Percentiles rank a stretch among this genome's conserved stretches.
Evolutionary conservation across 108 stramenopile genomes (phyloP).

Genomic region (Bacterosira constricta): DNA sequence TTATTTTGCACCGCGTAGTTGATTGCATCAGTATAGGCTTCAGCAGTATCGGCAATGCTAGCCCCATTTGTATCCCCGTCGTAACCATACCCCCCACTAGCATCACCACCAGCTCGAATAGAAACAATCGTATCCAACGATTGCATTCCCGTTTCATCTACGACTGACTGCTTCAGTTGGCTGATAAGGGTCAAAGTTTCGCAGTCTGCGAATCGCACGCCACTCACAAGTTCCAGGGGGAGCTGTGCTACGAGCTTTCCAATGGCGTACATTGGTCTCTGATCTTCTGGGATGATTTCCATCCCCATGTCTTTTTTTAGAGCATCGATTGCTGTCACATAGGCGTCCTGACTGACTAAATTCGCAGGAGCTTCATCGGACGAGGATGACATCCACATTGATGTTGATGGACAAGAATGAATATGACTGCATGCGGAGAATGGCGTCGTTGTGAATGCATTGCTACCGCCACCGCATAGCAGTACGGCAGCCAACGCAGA

Average conservation of each 20-base stretch:
- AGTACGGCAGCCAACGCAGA: not conserved
- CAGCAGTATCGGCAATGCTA: slow-evolving; percentile 24
- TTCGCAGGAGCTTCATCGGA: slow-evolving; percentile 6
- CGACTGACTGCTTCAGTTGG: slow-evolving; percentile 22
- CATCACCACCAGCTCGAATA: slow-evolving; percentile 32
- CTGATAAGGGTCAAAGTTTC: slow-evolving; percentile 39
- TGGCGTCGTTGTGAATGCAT: slow-evolving; percentile 8
- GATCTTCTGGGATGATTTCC: slow-evolving; percentile 24
- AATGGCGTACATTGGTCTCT: slow-evolving; percentile 43
- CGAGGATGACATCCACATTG: slow-evolving; percentile 8
- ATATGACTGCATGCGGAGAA: slow-evolving; percentile 1
- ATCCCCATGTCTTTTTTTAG: slow-evolving; percentile 44
- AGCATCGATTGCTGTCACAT: slow-evolving; percentile 23
- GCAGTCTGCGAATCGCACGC: slow-evolving; percentile 38
- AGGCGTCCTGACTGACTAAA: slow-evolving; percentile 21
- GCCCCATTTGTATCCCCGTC: slow-evolving; percentile 20
- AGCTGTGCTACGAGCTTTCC: slow-evolving; percentile 40
- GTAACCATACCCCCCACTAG: slow-evolving; percentile 21
- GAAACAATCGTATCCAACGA: slow-evolving; percentile 50
- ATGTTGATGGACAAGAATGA: not conserved
- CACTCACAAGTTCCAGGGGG: slow-evolving; percentile 33
- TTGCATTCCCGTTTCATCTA: slow-evolving; percentile 36
- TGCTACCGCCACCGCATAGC: not conserved
- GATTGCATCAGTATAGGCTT: slow-evolving; percentile 37
- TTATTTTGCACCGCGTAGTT: slow-evolving; percentile 34